Percentiles rank a stretch among this genome's conserved stretches.
Conservation (phyloP, 2,329 filamentous ascomycete genomes). For the Aspergillus nomiae region DNA sequence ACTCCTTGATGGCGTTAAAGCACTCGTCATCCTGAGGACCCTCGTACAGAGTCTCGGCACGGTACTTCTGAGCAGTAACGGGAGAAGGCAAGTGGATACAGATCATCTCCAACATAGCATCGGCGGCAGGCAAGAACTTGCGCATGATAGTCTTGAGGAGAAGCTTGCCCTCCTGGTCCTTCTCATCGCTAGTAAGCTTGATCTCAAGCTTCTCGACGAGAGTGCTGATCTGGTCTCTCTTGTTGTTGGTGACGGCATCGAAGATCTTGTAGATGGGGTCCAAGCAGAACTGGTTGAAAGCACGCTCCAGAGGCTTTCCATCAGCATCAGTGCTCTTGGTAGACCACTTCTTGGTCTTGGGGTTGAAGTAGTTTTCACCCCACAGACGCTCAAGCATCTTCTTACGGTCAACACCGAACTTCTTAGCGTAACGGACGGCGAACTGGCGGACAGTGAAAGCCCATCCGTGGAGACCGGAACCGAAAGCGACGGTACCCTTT, state of each 20-base stretch:
- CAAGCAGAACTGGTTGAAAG: slow-evolving; percentile 99
- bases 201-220: slow-evolving; percentile 93
- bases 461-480: slow-evolving; percentile 99
- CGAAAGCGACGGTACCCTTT: slow-evolving; percentile 97
- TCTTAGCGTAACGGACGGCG: slow-evolving; percentile 95
- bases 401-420: slow-evolving; percentile 99
- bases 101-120: slow-evolving; percentile 99
- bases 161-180: slow-evolving; percentile 93
- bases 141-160: slow-evolving; percentile 98
- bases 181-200: slow-evolving; percentile 85
- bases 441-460: slow-evolving; percentile 99
- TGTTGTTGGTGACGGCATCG: slow-evolving; percentile 94
- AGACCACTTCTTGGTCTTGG: slow-evolving; percentile 99
- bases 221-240: slow-evolving; percentile 83
- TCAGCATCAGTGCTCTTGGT: slow-evolving; percentile 75
- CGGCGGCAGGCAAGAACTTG: slow-evolving; percentile 97
- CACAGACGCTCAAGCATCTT: slow-evolving; percentile 99
- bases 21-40: slow-evolving; percentile 90
- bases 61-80: slow-evolving; percentile 94
- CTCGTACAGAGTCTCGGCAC: slow-evolving; percentile 98
- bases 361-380: slow-evolving; percentile 99
- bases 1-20: slow-evolving; percentile 79
- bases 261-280: slow-evolving; percentile 99
- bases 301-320: slow-evolving; percentile 90
- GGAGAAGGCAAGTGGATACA: slow-evolving; percentile 98